Evolutionary conservation across 75 land plant species (phyloP).

Genomic region (Selaginella moellendorffii): DNA sequence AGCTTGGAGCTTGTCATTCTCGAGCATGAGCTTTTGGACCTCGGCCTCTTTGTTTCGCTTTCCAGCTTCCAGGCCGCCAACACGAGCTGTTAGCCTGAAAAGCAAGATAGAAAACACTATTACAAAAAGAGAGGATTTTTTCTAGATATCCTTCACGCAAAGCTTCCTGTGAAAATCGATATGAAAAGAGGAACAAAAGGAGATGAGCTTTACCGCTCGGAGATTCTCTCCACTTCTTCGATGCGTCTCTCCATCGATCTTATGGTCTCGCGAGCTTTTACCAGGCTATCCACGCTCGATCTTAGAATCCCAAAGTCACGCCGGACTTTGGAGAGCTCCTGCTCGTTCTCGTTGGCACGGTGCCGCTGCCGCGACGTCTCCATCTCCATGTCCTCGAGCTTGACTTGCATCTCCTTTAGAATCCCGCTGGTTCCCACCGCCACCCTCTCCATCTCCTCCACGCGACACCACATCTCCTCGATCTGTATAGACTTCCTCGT

Average conservation of each 20-base stretch:
- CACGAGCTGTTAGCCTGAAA: constrained; percentile 52
- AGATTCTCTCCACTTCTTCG: constrained; percentile 59
- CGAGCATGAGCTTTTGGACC: constrained; percentile 50
- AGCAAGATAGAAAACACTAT: constrained; percentile 2
- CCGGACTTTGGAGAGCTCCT: not conserved
- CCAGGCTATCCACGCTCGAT: not conserved
- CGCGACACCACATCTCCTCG: not conserved
- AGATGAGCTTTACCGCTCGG: constrained; percentile 54
- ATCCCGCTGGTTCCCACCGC: not conserved
- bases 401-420: not conserved
- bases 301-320: not conserved
- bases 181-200: too few species aligned
- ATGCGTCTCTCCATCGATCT: constrained; percentile 36
- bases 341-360: not conserved
- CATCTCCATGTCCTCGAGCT: not conserved
- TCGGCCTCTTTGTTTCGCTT: constrained; percentile 54
- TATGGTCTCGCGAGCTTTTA: not conserved
- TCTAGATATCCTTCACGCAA: too few species aligned
- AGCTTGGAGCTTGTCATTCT: constrained; percentile 46
- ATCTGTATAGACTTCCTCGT: not conserved
- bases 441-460: not conserved
- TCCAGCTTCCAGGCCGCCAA: constrained; percentile 44
- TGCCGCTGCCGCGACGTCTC: not conserved
- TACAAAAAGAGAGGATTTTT: too few species aligned
- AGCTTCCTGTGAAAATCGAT: too few species aligned